Percentiles rank a stretch among this genome's conserved stretches.
These are phyloP conservation scores for Knoxdaviesia proteae DNA, from an alignment of 2,329 filamentous ascomycete genomes.

Conservation along the genomic window DNA sequence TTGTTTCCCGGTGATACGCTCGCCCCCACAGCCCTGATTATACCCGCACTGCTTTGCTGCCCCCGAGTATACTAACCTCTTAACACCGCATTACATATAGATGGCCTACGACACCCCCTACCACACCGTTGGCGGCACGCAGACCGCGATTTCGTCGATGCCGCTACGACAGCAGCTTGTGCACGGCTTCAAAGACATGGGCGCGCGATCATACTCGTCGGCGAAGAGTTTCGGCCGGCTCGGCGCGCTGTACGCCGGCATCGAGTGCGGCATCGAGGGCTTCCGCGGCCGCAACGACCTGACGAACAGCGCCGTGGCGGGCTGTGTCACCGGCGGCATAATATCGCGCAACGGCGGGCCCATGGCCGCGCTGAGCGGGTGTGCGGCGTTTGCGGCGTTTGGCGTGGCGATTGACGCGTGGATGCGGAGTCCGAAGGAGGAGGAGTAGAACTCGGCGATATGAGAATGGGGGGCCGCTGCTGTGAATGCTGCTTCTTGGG, in stretches of 20 bases:
- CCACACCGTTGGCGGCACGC: slow-evolving; percentile 24
- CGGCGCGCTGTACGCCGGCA: slow-evolving; percentile 74
- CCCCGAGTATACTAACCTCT: background rate
- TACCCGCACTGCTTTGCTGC: slow-evolving; percentile 1
- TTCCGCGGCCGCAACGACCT: slow-evolving; percentile 86
- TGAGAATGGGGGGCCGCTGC: too few species aligned
- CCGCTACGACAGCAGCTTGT: slow-evolving; percentile 70
- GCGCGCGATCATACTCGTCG: slow-evolving; percentile 55
- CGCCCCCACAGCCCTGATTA: background rate
- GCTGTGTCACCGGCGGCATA: slow-evolving; percentile 79
- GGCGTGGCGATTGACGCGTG: slow-evolving; percentile 80
- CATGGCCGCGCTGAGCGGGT: slow-evolving; percentile 71
- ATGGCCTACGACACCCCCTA: slow-evolving; percentile 97
- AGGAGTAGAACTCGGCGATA: slow-evolving; percentile 13
- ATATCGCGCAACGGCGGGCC: slow-evolving; percentile 74
- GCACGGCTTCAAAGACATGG: slow-evolving; percentile 88
- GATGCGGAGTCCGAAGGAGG: slow-evolving; percentile 57
- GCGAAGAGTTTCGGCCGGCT: slow-evolving; percentile 94
- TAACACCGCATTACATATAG: slow-evolving; percentile 19
- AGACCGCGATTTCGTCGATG: slow-evolving; percentile 32
- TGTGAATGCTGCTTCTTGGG: too few species aligned
- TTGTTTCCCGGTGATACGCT: background rate
- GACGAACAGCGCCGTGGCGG: slow-evolving; percentile 66
- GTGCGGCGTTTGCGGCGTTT: slow-evolving; percentile 85
- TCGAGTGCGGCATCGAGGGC: slow-evolving; percentile 90